A percentile compares a stretch with the other conserved stretches of the same genome.
These are phyloP conservation scores for Reutealis trisperma DNA, from an alignment of 345 rosid genomes.

Conservation along the genomic window DNA sequence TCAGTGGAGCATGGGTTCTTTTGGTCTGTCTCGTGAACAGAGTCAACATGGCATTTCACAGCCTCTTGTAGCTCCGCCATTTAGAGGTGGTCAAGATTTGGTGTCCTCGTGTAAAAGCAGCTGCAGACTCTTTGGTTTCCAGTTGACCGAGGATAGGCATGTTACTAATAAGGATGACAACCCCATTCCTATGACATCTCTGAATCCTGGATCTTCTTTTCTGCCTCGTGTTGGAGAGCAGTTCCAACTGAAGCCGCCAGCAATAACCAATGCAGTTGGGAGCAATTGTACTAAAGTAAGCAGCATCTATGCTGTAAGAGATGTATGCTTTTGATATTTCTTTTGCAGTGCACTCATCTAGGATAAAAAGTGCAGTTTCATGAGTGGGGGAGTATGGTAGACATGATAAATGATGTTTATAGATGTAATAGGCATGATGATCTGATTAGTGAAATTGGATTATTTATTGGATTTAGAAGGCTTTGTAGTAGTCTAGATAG, in stretches of 20 bases:
- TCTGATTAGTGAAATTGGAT: background rate
- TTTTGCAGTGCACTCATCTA: constrained; percentile 27
- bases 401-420: background rate
- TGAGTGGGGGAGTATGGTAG: background rate
- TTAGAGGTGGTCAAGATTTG: constrained; percentile 41
- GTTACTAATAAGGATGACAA: constrained; percentile 33
- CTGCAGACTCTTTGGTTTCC: constrained; percentile 96
- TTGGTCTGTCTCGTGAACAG: constrained; percentile 27
- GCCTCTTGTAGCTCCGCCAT: constrained; percentile 30
- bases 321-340: constrained; percentile 33
- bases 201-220: constrained; percentile 36
- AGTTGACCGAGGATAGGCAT: constrained; percentile 63
- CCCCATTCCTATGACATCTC: constrained; percentile 27
- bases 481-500: background rate
- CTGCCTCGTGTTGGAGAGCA: constrained; percentile 53
- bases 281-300: constrained; percentile 68
- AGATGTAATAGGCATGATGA: background rate
- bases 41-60: constrained; percentile 32
- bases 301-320: background rate
- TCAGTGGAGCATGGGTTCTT: constrained; percentile 21
- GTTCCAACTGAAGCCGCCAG: constrained; percentile 40
- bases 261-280: constrained; percentile 42
- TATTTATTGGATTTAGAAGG: background rate
- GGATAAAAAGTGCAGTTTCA: constrained; percentile 1
- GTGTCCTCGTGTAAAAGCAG: constrained; percentile 60